Conservation (phyloP, 805 yeast species). For the Suhomyces vadensis region DNA sequence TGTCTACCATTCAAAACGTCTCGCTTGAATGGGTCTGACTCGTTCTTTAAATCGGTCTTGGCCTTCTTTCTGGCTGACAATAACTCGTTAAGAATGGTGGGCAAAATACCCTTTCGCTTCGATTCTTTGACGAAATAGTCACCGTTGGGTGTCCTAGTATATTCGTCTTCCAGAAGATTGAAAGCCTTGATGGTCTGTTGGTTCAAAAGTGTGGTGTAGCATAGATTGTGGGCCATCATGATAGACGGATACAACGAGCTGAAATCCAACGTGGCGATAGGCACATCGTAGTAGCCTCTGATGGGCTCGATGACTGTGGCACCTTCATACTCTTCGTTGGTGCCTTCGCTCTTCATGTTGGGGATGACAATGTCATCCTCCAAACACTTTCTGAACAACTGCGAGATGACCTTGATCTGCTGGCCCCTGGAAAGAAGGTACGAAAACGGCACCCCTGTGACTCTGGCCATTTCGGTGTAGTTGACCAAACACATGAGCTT, state of each 20-base stretch:
- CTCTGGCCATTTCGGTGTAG: constrained; percentile 99
- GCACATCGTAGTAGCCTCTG: constrained; percentile 94
- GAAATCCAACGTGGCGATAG: constrained; percentile 97
- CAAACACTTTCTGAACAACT: constrained; percentile 88
- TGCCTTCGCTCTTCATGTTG: constrained; percentile 78
- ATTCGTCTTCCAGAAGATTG: constrained; percentile 68
- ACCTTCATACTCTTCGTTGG: constrained; percentile 94
- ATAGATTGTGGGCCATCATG: constrained; percentile 98
- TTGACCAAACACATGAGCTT: constrained; percentile 95
- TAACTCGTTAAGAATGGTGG: constrained; percentile 87
- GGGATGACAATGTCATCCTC: constrained; percentile 88
- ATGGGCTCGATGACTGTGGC: constrained; percentile 98
- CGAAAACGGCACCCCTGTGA: constrained; percentile 97
- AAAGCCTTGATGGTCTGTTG: constrained; percentile 66
- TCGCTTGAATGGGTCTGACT: constrained; percentile 89
- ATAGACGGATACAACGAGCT: constrained; percentile 96
- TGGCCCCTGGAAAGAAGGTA: constrained; percentile 89
- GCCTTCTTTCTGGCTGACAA: constrained; percentile 92
- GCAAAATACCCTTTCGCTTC: constrained; percentile 80
- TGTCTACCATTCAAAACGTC: constrained; percentile 97
- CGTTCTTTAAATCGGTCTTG: constrained; percentile 84
- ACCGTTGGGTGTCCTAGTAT: constrained; percentile 85
- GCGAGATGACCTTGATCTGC: constrained; percentile 96
- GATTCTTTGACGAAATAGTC: constrained; percentile 79
- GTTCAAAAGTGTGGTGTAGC: constrained; percentile 86